Percentiles rank a stretch among this genome's conserved stretches.
These are phyloP conservation scores for Aspergillus sparsus DNA, from an alignment of 495 filamentous ascomycete species.

Conservation along the genomic window DNA sequence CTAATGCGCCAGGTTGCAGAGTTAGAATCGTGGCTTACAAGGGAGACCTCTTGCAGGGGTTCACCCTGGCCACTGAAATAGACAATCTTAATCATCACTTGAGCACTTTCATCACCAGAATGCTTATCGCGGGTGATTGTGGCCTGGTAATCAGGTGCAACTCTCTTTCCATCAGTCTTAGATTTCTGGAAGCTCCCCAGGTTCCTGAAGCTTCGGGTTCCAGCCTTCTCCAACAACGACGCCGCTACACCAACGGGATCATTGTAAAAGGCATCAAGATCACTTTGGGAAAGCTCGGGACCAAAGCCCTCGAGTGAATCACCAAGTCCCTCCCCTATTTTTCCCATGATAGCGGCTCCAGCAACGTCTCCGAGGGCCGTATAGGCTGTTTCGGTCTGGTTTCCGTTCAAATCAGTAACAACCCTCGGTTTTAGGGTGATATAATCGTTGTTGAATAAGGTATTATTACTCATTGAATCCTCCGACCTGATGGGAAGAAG, in stretches of 20 bases:
- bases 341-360: constrained; percentile 29
- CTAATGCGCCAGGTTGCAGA: neutral
- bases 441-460: too few relatives aligned
- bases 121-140: neutral
- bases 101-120: too few relatives aligned
- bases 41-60: neutral
- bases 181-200: too few relatives aligned
- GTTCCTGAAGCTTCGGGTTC: neutral
- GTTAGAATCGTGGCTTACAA: too few relatives aligned
- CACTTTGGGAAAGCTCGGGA: constrained; percentile 5
- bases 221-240: neutral
- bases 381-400: constrained; percentile 14
- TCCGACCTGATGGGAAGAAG: too few relatives aligned
- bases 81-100: neutral
- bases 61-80: neutral
- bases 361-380: constrained; percentile 25
- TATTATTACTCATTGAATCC: too few relatives aligned
- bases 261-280: neutral
- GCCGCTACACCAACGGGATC: constrained; percentile 12
- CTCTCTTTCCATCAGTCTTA: too few relatives aligned
- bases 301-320: constrained; percentile 24
- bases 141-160: neutral
- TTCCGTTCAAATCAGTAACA: constrained; percentile 27
- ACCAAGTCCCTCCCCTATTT: constrained; percentile 22
- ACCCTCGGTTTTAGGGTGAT: constrained; percentile 7